Conservation (phyloP, 768 basidiomycete species). For the Tricholoma terreum region DNA sequence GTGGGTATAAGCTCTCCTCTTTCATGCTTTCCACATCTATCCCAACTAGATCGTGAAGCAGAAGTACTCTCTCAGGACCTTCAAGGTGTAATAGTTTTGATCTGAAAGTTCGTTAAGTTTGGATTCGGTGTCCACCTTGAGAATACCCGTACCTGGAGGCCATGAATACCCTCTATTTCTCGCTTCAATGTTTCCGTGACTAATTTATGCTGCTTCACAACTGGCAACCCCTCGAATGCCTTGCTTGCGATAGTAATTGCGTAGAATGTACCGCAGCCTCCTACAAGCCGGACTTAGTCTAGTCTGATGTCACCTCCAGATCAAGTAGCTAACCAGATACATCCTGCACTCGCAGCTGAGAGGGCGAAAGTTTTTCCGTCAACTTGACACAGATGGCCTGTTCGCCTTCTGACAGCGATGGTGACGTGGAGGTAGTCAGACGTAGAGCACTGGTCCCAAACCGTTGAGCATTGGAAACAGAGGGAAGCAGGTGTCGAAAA, state of each 20-base stretch:
- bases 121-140: background rate
- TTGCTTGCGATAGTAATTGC: slow-evolving; percentile 84
- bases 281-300: slow-evolving; percentile 36
- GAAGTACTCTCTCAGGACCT: background rate
- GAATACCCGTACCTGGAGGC: slow-evolving; percentile 69
- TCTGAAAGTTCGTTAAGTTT: background rate
- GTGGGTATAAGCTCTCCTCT: background rate
- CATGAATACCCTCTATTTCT: slow-evolving; percentile 91
- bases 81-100: background rate
- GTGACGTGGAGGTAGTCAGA: slow-evolving; percentile 15
- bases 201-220: slow-evolving; percentile 90
- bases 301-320: background rate
- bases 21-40: background rate
- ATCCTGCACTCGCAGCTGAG: slow-evolving; percentile 84
- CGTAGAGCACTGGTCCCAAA: slow-evolving; percentile 26
- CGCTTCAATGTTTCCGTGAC: slow-evolving; percentile 84
- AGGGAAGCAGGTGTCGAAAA: slow-evolving; percentile 30
- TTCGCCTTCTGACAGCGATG: slow-evolving; percentile 52
- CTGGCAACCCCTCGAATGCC: slow-evolving; percentile 82
- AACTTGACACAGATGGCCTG: slow-evolving; percentile 70
- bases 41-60: background rate
- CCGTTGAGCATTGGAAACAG: slow-evolving; percentile 21
- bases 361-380: slow-evolving; percentile 69
- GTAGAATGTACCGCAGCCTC: slow-evolving; percentile 97
- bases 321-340: slow-evolving; percentile 67